Conservation (phyloP, 2,329 filamentous ascomycete genomes). For the Cladophialophora psammophila region DNA sequence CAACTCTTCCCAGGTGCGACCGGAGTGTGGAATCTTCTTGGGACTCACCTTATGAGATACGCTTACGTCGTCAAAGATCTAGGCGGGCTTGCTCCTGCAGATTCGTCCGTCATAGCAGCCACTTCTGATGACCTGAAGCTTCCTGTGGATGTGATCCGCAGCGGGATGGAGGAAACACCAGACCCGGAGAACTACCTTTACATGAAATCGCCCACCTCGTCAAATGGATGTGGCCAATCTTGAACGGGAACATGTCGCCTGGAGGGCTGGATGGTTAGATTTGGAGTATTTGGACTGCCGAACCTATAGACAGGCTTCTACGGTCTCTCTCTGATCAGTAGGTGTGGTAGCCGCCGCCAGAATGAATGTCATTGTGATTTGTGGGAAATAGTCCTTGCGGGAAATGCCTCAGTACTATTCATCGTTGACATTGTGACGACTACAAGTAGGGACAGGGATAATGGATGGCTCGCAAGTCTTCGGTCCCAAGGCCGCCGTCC, state of each 20-base stretch:
- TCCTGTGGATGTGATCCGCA: constrained; percentile 10
- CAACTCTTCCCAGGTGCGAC: constrained; percentile 7
- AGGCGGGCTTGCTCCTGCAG: constrained; percentile 2
- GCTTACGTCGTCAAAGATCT: constrained; percentile 23
- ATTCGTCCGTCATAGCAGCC: constrained; percentile 3
- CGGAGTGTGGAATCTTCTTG: constrained; percentile 17
- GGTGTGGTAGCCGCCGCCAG: not conserved
- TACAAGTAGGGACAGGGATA: not conserved
- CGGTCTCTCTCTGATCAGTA: not conserved
- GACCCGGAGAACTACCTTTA: constrained; percentile 19
- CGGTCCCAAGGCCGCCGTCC: not conserved
- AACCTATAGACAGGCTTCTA: no score
- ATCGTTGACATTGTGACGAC: not conserved
- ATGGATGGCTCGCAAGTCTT: not conserved
- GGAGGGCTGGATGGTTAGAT: not conserved
- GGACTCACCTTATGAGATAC: not conserved
- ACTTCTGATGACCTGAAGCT: not conserved
- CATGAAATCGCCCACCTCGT: not conserved
- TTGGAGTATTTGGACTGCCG: not conserved
- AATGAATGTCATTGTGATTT: not conserved
- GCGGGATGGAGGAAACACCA: not conserved
- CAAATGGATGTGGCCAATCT: not conserved
- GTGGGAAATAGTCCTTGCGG: not conserved
- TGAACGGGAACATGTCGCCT: not conserved
- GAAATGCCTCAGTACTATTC: not conserved